Conservation (phyloP, 2,329 filamentous ascomycete genomes). For the Xylariales sp. region DNA sequence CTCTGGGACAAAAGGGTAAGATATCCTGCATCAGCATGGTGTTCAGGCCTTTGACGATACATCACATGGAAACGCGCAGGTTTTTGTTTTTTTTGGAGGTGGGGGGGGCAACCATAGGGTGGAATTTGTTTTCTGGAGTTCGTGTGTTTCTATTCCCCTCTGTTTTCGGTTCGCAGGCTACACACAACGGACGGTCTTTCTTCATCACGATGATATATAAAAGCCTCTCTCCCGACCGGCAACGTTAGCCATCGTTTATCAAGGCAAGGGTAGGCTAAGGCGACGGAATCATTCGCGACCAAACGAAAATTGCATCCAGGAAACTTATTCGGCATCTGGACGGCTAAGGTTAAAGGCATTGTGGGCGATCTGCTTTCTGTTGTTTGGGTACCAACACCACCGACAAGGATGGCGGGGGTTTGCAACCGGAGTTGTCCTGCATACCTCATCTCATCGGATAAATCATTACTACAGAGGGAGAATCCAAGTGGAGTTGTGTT, state of each 20-base stretch:
- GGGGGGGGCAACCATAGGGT: slow-evolving; percentile 28
- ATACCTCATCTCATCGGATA: slow-evolving; percentile 31
- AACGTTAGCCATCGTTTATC: slow-evolving; percentile 16
- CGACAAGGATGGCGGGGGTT: slow-evolving; percentile 26
- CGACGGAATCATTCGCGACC: slow-evolving; percentile 23
- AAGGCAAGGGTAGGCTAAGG: slow-evolving; percentile 7
- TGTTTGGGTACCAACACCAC: slow-evolving; percentile 37
- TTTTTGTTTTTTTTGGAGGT: slow-evolving; percentile 17
- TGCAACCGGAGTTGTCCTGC: slow-evolving; percentile 37
- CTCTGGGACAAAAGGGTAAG: slow-evolving; percentile 44
- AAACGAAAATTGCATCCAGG: slow-evolving; percentile 37
- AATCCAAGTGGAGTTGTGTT: slow-evolving; percentile 33
- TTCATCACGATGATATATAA: slow-evolving; percentile 29
- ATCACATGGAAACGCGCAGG: slow-evolving; percentile 45
- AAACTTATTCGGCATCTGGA: slow-evolving; percentile 41
- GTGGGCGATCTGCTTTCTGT: slow-evolving; percentile 42
- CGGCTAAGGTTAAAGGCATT: slow-evolving; percentile 44
- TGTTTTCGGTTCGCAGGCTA: slow-evolving; percentile 32
- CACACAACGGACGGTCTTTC: slow-evolving; percentile 25
- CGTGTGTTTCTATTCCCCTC: slow-evolving; percentile 28
- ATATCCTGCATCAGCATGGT: slow-evolving; percentile 54
- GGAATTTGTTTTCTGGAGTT: slow-evolving; percentile 38
- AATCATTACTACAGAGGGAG: slow-evolving; percentile 30
- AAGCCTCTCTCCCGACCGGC: slow-evolving; percentile 4
- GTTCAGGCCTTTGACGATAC: slow-evolving; percentile 51